phyloP scores from a whole-genome alignment of 2,329 filamentous ascomycete genomes.

The Peltaster fructicola region DNA sequence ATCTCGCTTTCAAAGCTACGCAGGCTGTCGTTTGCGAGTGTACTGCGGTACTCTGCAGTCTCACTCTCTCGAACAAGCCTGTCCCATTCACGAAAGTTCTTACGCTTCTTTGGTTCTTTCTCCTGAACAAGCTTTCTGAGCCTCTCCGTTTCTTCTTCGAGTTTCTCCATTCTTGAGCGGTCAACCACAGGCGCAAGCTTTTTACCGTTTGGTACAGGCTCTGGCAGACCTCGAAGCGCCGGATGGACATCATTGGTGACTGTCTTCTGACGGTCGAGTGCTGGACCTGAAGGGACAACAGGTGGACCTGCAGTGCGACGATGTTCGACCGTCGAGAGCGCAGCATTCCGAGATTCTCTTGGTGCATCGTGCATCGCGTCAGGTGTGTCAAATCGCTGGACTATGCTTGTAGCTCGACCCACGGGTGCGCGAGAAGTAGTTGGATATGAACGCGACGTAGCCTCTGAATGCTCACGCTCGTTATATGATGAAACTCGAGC shows the following conservation, averaged over 20 bases:
- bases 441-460: no score
- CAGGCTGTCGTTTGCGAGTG: conserved; percentile 30
- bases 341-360: no score
- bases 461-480: no score
- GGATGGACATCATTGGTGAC: conserved; percentile 10
- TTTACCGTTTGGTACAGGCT: conserved; percentile 26
- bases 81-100: conserved; percentile 29
- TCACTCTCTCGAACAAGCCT: conserved; percentile 25
- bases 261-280: conserved; percentile 2
- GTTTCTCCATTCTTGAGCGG: conserved; percentile 24
- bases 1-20: conserved; percentile 24
- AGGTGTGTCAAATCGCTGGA: no score
- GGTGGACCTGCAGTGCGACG: conserved; percentile 5
- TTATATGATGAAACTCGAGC: no score
- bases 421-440: no score
- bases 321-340: no score
- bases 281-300: conserved; percentile 4
- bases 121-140: conserved; percentile 28
- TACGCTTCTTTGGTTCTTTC: conserved; percentile 27
- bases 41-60: conserved; percentile 26
- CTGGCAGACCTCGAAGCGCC: conserved; percentile 25
- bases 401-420: no score
- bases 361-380: no score
- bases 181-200: conserved; percentile 26
- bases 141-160: conserved; percentile 30